Conservation (phyloP, 805 yeast genomes). For the Kregervanrija pseudodelftensis region DNA sequence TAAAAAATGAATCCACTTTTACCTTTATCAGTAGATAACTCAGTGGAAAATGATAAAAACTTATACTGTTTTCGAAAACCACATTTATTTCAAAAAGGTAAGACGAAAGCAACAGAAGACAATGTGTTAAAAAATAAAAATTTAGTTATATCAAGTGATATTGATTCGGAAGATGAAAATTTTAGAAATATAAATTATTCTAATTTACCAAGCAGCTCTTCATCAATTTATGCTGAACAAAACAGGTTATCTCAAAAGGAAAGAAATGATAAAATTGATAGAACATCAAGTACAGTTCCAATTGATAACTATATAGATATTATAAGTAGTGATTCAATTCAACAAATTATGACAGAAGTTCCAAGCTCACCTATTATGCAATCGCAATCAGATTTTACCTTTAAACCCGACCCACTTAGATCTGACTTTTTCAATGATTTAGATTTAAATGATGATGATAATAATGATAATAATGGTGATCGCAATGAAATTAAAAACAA, state of each 20-base stretch:
- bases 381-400: background rate
- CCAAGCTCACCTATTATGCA: conserved; percentile 5
- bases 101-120: too few species aligned
- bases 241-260: conserved; percentile 16
- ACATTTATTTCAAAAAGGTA: too few species aligned
- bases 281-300: conserved; percentile 6
- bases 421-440: conserved; percentile 5
- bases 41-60: too few species aligned
- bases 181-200: too few species aligned
- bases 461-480: background rate
- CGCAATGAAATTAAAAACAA: background rate
- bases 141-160: too few species aligned
- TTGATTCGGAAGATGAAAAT: background rate
- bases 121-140: too few species aligned
- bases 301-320: background rate
- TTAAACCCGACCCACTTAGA: background rate
- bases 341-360: background rate
- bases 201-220: too few species aligned
- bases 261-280: background rate
- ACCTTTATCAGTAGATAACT: too few species aligned
- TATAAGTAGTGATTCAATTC: conserved; percentile 1
- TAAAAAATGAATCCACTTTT: too few species aligned
- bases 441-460: background rate
- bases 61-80: too few species aligned
- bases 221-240: too few species aligned